phyloP scores from a whole-genome alignment of 768 basidiomycete genomes.

The Exidia glandulosa region DNA sequence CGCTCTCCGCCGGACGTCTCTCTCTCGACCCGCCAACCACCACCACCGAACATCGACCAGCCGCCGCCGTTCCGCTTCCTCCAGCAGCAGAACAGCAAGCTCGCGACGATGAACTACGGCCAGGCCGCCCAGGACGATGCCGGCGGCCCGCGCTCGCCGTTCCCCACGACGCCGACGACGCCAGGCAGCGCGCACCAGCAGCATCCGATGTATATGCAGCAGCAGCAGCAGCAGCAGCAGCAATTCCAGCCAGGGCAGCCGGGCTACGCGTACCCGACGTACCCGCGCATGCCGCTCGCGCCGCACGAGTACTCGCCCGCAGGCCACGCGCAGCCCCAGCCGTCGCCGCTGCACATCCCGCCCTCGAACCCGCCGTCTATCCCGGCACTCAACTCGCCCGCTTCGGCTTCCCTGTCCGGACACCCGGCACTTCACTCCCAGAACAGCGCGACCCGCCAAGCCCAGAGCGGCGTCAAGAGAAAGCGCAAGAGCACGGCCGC shows the following conservation, averaged over 20 bases:
- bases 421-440: background rate
- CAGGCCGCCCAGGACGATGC: background rate
- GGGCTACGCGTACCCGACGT: background rate
- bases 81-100: background rate
- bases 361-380: slow-evolving; percentile 5
- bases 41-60: background rate
- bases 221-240: too few relatives aligned
- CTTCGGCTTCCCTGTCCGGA: background rate
- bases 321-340: background rate
- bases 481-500: slow-evolving; percentile 25
- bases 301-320: background rate
- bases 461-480: slow-evolving; percentile 17
- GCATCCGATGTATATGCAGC: too few relatives aligned
- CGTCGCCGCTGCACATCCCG: background rate
- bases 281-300: background rate
- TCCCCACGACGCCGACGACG: background rate
- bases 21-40: background rate
- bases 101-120: background rate
- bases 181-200: background rate
- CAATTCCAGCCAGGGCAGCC: background rate
- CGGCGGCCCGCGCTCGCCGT: background rate
- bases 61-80: background rate
- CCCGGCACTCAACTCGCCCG: background rate
- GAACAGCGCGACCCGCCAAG: too few relatives aligned
- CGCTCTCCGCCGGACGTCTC: background rate